Evolutionary conservation across 106 monocot genomes (phyloP).

Genomic region (Dendrobium nobile): DNA sequence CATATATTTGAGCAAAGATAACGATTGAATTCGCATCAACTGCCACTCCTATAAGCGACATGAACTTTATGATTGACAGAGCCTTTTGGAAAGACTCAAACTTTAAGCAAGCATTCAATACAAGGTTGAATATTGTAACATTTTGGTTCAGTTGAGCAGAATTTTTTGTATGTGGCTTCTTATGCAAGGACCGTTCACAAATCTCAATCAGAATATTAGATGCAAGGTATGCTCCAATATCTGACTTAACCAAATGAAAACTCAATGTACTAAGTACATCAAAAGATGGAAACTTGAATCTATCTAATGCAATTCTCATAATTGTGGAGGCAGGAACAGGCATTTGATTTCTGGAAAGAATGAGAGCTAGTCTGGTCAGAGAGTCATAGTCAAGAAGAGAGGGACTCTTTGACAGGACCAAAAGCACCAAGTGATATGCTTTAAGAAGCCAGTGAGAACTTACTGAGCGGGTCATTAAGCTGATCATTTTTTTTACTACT

Average conservation of each 20-base stretch:
- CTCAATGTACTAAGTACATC: slow-evolving; percentile 42
- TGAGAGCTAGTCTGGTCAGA: slow-evolving; percentile 48
- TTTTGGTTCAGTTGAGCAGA: slow-evolving; percentile 23
- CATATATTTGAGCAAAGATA: slow-evolving; percentile 49
- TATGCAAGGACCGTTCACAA: slow-evolving; percentile 36
- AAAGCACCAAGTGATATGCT: slow-evolving; percentile 46
- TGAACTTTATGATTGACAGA: slow-evolving; percentile 50
- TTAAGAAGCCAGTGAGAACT: slow-evolving; percentile 36
- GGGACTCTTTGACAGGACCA: slow-evolving; percentile 26
- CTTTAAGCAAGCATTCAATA: slow-evolving; percentile 48
- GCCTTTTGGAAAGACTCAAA: slow-evolving; percentile 45
- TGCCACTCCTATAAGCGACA: slow-evolving; percentile 39
- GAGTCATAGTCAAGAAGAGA: slow-evolving; percentile 39
- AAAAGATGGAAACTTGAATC: slow-evolving; percentile 27
- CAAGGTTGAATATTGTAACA: slow-evolving; percentile 65
- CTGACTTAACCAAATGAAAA: slow-evolving; percentile 64
- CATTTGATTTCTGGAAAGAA: slow-evolving; percentile 57
- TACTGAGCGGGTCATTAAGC: slow-evolving; percentile 40
- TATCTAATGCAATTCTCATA: slow-evolving; percentile 48
- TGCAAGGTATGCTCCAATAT: slow-evolving; percentile 60
- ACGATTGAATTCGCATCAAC: slow-evolving; percentile 62
- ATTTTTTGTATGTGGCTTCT: slow-evolving; percentile 7
- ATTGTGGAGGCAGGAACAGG: slow-evolving; percentile 46
- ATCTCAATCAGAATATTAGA: slow-evolving; percentile 58
- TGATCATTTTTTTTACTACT: slow-evolving; percentile 40